phyloP scores from a whole-genome alignment of 73 alveolate species.

The Paramecium biaurelia region DNA sequence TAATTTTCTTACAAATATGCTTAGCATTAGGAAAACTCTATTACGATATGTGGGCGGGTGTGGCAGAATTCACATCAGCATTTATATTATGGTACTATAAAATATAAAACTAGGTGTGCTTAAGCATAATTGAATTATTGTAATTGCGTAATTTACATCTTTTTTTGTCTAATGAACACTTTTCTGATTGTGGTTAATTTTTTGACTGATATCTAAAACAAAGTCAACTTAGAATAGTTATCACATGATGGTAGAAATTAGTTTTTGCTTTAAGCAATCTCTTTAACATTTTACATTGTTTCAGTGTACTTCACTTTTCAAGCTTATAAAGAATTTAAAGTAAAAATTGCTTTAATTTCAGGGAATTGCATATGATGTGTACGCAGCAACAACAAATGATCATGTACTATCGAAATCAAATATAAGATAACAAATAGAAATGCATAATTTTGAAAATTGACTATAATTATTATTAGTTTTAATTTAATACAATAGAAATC shows the following conservation, averaged over 20 bases:
- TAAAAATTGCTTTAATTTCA: neutral
- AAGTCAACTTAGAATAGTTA: neutral
- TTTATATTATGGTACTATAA: constrained; percentile 2
- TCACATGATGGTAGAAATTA: neutral
- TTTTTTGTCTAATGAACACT: constrained; percentile 44
- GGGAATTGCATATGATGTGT: constrained; percentile 54
- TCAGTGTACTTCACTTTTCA: constrained; percentile 23
- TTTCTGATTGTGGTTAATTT: constrained; percentile 17
- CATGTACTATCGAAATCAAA: constrained; percentile 20
- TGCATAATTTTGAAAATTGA: constrained; percentile 37
- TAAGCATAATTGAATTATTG: constrained; percentile 39
- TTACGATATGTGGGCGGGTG: constrained; percentile 43
- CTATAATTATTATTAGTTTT: neutral
- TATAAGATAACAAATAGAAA: neutral
- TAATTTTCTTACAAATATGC: neutral
- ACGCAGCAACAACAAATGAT: constrained; percentile 50
- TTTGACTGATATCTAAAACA: constrained; percentile 39
- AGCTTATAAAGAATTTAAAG: constrained; percentile 48
- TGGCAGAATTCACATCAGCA: constrained; percentile 30
- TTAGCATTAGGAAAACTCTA: neutral
- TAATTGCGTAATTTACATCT: constrained; percentile 41
- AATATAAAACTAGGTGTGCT: neutral
- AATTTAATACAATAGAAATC: neutral
- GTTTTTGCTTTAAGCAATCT: constrained; percentile 10
- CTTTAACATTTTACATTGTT: constrained; percentile 32